Conservation (phyloP, 345 rosid species). For the Euphorbia lathyris region DNA sequence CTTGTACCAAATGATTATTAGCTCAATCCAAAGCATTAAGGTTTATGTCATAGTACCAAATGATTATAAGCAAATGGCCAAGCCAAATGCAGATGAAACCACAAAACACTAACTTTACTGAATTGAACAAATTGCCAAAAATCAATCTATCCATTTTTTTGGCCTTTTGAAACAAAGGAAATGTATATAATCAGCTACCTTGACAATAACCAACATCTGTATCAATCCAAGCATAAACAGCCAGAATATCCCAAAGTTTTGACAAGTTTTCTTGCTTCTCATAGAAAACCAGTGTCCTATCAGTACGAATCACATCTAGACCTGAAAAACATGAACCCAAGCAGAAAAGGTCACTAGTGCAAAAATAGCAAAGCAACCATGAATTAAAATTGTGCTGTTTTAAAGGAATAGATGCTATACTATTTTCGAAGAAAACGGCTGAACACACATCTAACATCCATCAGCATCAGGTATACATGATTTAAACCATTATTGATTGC, state of each 20-base stretch:
- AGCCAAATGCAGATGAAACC: neutral
- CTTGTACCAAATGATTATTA: neutral
- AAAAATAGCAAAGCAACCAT: neutral
- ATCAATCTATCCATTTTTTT: neutral
- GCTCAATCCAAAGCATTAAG: neutral
- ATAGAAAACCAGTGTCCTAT: constrained; percentile 79
- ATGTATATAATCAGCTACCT: constrained; percentile 43
- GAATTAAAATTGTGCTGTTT: neutral
- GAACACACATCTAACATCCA: neutral
- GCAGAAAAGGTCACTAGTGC: constrained; percentile 8
- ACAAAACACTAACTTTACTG: neutral
- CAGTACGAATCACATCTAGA: constrained; percentile 91
- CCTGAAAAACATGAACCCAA: constrained; percentile 40
- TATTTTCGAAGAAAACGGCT: neutral
- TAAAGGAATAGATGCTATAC: neutral
- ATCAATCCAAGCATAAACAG: constrained; percentile 96
- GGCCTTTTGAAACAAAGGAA: neutral
- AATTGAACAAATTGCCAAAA: neutral
- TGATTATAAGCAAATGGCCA: neutral
- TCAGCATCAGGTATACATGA: neutral
- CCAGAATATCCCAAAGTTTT: constrained; percentile 92
- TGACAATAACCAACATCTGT: constrained; percentile 94
- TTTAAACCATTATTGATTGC: neutral
- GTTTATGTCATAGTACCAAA: neutral
- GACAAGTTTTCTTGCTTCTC: constrained; percentile 87